These are phyloP conservation scores for Candida lessepsii DNA, from an alignment of 805 yeast genomes.

Conservation along the genomic window DNA sequence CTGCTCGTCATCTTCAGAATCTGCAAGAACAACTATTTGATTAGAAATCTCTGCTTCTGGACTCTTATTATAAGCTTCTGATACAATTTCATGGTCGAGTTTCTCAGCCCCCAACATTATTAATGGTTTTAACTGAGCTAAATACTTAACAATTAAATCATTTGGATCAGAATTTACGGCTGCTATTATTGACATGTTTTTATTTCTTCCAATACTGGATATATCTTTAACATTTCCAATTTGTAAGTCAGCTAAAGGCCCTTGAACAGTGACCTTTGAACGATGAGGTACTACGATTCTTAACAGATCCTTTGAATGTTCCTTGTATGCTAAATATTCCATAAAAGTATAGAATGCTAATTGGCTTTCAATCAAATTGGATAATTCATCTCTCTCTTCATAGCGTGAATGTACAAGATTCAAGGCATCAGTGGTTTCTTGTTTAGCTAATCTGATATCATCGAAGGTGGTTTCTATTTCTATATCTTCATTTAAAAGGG, in stretches of 20 bases:
- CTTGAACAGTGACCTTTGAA: slow-evolving; percentile 20
- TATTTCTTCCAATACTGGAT: slow-evolving; percentile 14
- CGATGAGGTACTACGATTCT: neutral
- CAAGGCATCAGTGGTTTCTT: slow-evolving; percentile 12
- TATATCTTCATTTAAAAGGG: slow-evolving; percentile 19
- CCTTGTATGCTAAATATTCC: neutral
- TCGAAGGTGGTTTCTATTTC: slow-evolving; percentile 1
- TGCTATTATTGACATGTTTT: slow-evolving; percentile 16
- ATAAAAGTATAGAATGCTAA: neutral
- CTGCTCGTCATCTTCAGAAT: neutral
- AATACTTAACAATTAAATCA: slow-evolving; percentile 15
- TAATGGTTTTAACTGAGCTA: slow-evolving; percentile 29
- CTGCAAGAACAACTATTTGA: too few relatives aligned
- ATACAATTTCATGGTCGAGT: neutral
- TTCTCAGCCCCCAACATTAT: slow-evolving; percentile 19
- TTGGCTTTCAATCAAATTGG: slow-evolving; percentile 1
- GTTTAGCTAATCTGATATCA: neutral
- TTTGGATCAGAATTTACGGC: slow-evolving; percentile 11
- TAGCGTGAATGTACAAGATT: neutral
- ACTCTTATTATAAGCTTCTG: neutral
- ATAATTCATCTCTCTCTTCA: slow-evolving; percentile 6
- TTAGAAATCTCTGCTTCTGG: too few relatives aligned
- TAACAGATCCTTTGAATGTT: neutral
- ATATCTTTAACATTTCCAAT: slow-evolving; percentile 17
- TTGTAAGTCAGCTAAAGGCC: slow-evolving; percentile 20